Evolutionary conservation across 2,329 filamentous ascomycete species (phyloP).

Genomic region (Talaromyces sp.): DNA sequence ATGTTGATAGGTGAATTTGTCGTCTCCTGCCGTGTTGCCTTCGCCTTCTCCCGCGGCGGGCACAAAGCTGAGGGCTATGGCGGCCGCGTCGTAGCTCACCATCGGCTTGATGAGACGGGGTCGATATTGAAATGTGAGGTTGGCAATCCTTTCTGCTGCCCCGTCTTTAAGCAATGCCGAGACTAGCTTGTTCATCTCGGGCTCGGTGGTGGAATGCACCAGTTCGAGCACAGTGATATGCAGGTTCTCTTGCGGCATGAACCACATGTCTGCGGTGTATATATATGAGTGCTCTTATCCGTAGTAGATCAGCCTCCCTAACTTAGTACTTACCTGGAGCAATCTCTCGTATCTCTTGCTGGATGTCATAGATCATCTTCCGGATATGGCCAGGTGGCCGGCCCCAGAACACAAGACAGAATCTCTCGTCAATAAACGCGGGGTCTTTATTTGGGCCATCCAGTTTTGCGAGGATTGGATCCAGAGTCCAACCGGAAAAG

Average conservation of each 20-base stretch:
- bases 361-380: slow-evolving; percentile 63
- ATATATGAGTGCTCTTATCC: background rate
- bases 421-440: slow-evolving; percentile 67
- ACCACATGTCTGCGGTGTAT: slow-evolving; percentile 66
- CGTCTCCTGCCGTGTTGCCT: slow-evolving; percentile 42
- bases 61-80: slow-evolving; percentile 80
- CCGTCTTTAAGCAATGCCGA: slow-evolving; percentile 49
- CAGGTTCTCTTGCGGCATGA: slow-evolving; percentile 73
- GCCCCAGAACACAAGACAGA: slow-evolving; percentile 87
- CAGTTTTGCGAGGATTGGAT: slow-evolving; percentile 69
- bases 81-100: slow-evolving; percentile 78
- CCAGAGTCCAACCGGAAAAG: slow-evolving; percentile 69
- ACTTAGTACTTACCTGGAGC: slow-evolving; percentile 61
- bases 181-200: slow-evolving; percentile 63
- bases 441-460: slow-evolving; percentile 60
- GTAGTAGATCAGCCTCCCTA: background rate
- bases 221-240: slow-evolving; percentile 85
- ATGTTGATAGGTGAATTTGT: slow-evolving; percentile 84
- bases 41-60: slow-evolving; percentile 64
- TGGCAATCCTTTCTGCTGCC: slow-evolving; percentile 55
- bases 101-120: slow-evolving; percentile 75
- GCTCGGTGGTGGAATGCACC: slow-evolving; percentile 68
- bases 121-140: slow-evolving; percentile 63
- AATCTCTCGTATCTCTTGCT: slow-evolving; percentile 58
- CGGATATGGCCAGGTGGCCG: slow-evolving; percentile 70